Percentiles rank a stretch among this genome's conserved stretches.
Evolutionary conservation across 1,139 yeast genomes (phyloP).

Genomic region (Sugiyamaella japonica): DNA sequence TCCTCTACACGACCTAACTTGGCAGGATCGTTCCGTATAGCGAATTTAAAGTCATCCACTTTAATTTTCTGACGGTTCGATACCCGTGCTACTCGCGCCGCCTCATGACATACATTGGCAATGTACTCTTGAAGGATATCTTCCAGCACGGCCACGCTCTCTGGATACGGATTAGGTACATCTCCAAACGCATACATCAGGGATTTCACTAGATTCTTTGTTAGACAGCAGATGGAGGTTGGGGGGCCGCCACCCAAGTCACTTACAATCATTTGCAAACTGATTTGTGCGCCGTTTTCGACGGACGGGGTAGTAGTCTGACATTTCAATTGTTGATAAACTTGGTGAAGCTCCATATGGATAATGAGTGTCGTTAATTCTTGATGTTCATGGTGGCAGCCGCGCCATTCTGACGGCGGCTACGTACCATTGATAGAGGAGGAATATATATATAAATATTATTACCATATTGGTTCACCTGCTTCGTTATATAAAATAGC

Average conservation of each 20-base stretch:
- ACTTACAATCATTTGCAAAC: conserved; percentile 43
- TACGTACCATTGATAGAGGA: neutral
- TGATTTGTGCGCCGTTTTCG: conserved; percentile 35
- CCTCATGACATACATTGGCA: conserved; percentile 64
- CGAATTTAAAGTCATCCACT: conserved; percentile 86
- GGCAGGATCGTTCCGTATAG: conserved; percentile 75
- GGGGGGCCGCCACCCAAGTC: too few relatives aligned
- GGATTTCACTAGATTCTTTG: conserved; percentile 48
- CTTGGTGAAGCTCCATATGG: conserved; percentile 1
- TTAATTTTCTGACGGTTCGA: conserved; percentile 71
- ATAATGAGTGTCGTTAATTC: neutral
- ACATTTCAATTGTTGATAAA: conserved; percentile 8
- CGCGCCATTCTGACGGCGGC: neutral
- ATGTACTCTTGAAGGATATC: conserved; percentile 80
- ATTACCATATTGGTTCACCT: conserved; percentile 43
- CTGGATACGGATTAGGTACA: conserved; percentile 70
- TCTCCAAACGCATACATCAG: conserved; percentile 86
- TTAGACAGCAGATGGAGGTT: neutral
- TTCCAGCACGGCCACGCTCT: conserved; percentile 76
- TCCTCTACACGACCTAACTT: conserved; percentile 85
- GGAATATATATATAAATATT: neutral
- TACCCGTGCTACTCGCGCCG: conserved; percentile 53
- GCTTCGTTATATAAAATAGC: conserved; percentile 45
- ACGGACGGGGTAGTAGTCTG: conserved; percentile 16
- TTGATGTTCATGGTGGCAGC: neutral